Base-by-base conservation (phyloP, 441 rosid species). In the Corymbia citriodora region DNA sequence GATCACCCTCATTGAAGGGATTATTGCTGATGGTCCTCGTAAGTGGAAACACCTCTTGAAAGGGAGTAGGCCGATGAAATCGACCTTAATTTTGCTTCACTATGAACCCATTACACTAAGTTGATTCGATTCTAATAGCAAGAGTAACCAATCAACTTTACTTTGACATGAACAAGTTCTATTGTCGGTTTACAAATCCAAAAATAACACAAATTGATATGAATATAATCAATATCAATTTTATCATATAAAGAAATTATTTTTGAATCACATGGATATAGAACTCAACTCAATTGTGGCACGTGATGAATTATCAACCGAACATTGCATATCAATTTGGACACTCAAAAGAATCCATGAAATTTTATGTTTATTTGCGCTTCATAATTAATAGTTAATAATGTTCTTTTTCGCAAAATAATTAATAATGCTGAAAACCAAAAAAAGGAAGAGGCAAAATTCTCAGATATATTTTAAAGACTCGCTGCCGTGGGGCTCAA, bases 231-330 rank as follows among this genome's bases (percentile, higher is more conserved):
- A 70, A 4, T 10, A 19, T 72, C 18, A 19, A 19, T 10, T 18
- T 72, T 36, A 1, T 10, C 19, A 11, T 3, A 2, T 36, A 21
- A 36, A 10, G 23, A 23, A 21, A 9, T 5, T 18, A 18, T 18
- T 72, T 33, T 33, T 72, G 1, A 0, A 33, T 72, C 2, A 79
- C 0, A 23, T 0, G 3, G 12, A 6, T 79, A 79, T 2, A 27
- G 45, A 79, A 79, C 6, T 23, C 9, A 45, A 79, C 10, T 23
- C 5, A 45, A 79, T 45, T 40, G 7, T 7, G 2, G 23, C 1
- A 21, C 0, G 1, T 40, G 10, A 79, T 0, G 0, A 79, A 45
- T 45, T 79, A 7, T 1, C 0, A 79, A 3, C 0, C 1, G 3
- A 79, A 40, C 3, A 45, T 1, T 23, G 10, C 14, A 8, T 15